Percentiles rank a stretch among this genome's conserved stretches.
Conservation (phyloP, 441 rosid genomes). For the Eutrema salsugineum region DNA sequence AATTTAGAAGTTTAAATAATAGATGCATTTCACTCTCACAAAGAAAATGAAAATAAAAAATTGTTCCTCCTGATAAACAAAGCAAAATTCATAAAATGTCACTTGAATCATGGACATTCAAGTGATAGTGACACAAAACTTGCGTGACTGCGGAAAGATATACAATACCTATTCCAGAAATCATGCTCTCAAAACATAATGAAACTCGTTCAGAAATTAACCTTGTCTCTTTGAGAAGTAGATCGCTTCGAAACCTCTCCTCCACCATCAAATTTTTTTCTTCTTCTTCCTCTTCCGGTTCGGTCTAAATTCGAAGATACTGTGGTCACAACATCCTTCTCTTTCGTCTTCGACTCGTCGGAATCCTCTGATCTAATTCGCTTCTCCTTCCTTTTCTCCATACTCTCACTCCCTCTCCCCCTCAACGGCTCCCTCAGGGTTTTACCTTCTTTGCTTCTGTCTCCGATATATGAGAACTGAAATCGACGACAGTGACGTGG, state of each 20-base stretch:
- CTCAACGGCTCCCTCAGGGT: not conserved
- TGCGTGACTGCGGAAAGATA: no score
- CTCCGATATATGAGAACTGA: no score
- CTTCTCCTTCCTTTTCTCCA: conserved; percentile 9
- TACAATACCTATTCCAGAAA: no score
- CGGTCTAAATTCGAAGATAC: not conserved
- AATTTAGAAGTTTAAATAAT: not conserved
- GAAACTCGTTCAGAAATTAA: not conserved
- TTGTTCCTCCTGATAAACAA: no score
- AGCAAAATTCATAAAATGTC: no score
- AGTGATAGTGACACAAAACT: no score
- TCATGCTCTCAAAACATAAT: not conserved
- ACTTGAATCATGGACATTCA: not conserved
- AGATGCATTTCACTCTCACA: not conserved
- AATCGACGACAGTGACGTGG: conserved; percentile 1
- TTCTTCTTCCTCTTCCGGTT: not conserved
- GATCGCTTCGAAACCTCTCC: not conserved
- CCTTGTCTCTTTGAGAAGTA: not conserved
- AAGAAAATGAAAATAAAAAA: not conserved
- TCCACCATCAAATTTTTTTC: not conserved
- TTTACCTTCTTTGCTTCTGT: not conserved
- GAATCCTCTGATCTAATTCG: conserved; percentile 1
- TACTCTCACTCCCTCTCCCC: not conserved
- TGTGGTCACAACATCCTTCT: not conserved
- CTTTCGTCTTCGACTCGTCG: conserved; percentile 13